phyloP scores from a whole-genome alignment of 768 basidiomycete genomes.

The Russula brevipes region DNA sequence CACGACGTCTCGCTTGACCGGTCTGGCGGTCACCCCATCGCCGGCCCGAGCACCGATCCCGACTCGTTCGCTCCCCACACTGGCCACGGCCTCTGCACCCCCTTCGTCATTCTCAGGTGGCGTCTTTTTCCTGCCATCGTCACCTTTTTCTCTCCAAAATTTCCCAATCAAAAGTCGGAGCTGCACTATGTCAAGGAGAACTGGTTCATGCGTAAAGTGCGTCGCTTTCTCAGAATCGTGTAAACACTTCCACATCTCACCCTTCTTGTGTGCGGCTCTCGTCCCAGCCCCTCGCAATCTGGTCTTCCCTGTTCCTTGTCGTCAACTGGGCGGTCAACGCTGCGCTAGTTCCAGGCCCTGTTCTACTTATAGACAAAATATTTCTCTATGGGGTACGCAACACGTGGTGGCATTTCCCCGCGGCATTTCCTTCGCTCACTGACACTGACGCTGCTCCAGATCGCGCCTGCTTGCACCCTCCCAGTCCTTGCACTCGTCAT shows the following conservation, averaged over 20 bases:
- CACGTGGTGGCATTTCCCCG: constrained; percentile 21
- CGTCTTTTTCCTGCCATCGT: constrained; percentile 50
- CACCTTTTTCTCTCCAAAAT: constrained; percentile 56
- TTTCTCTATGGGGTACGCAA: constrained; percentile 52
- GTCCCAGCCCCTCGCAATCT: constrained; percentile 12
- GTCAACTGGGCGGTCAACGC: constrained; percentile 14
- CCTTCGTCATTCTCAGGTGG: constrained; percentile 49
- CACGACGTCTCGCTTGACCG: constrained; percentile 46
- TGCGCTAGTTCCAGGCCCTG: constrained; percentile 2
- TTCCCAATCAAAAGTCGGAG: constrained; percentile 55
- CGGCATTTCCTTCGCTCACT: background rate
- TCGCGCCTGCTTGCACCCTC: constrained; percentile 55
- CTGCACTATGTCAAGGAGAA: constrained; percentile 53
- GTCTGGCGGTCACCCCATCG: constrained; percentile 40
- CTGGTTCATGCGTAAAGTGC: constrained; percentile 64
- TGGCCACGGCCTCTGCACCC: constrained; percentile 32
- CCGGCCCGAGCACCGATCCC: constrained; percentile 36
- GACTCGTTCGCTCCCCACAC: constrained; percentile 34
- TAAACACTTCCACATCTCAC: constrained; percentile 40
- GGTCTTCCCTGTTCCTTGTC: constrained; percentile 17
- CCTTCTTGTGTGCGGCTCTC: constrained; percentile 16
- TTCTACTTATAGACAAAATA: constrained; percentile 46
- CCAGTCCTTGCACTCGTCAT: constrained; percentile 61
- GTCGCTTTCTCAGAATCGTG: background rate
- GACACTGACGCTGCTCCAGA: constrained; percentile 29